Base-by-base conservation (phyloP, 2,329 filamentous ascomycete species). In the Akanthomyces muscarius region DNA sequence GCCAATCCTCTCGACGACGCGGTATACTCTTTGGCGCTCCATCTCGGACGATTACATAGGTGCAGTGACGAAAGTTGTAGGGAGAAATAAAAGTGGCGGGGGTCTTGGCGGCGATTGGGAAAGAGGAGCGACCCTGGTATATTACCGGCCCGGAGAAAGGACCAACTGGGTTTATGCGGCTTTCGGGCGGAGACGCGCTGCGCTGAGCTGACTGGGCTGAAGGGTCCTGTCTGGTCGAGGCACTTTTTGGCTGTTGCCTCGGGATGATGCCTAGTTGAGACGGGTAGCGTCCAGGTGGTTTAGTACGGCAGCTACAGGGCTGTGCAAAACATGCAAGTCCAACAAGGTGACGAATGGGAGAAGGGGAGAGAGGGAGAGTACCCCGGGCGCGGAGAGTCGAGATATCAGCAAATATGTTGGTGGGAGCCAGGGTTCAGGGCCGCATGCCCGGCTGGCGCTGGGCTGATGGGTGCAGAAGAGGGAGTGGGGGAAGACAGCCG, bases 11-110 rank as follows among this genome's bases (percentile, higher is more conserved):
- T 51, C 45, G 7, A 60, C 36, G 45, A 51, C 47, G 18, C 33
- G 57, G 30, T 60, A 60, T 51, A 60, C 57, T 60, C 57, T 28
- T 52, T 60, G 47, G 6, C 23, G 57, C 33, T 60, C 57, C 57
- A 60, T 60, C n/a, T 13, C 2, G 3, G 16, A 8, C 14, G 36
- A 1, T 5, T 23, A 52, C 47, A 60, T 44, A 23, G 36, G 51
- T 44, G 36, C 47, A 51, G 13, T 30, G 11, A 47, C 33, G 10
- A 23, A 52, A 3, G 23, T 21, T 10, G 23, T 7, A 38, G 41
- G 21, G n/a, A 36, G 8, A n/a, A 36, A 60, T 36, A 21, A 13
- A 55, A 44, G 54, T 11, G 33, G 21, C n/a, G n/a, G 52, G 28
- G 52, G 6, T 42, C 30, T 50, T 11, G 28, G 45, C 41, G 28